phyloP scores from a whole-genome alignment of 2,329 filamentous ascomycete species.

The Scedosporium boydii region DNA sequence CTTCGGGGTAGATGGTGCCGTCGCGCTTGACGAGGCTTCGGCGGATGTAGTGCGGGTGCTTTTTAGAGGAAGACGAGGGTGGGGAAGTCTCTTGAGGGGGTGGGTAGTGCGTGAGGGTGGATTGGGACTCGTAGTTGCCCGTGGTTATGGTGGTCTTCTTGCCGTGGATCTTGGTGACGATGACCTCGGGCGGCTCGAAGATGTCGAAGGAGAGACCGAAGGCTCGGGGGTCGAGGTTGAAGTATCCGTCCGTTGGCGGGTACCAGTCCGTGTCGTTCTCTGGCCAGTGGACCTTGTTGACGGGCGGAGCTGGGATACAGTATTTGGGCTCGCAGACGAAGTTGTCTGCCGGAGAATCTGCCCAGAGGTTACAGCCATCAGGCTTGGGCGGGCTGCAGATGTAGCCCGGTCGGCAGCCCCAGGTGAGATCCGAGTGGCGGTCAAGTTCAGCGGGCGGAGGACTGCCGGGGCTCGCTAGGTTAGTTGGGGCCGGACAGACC shows the following conservation, averaged over 20 bases:
- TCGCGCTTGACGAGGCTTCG: slow-evolving; percentile 12
- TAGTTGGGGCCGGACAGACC: slow-evolving; percentile 16
- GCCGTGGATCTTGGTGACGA: slow-evolving; percentile 25
- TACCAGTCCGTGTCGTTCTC: slow-evolving; percentile 38
- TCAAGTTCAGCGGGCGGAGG: slow-evolving; percentile 17
- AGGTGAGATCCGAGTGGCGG: slow-evolving; percentile 33
- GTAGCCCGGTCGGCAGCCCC: slow-evolving; percentile 42
- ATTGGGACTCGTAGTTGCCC: slow-evolving; percentile 46
- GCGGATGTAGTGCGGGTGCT: neutral
- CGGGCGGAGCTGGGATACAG: slow-evolving; percentile 33
- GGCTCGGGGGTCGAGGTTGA: slow-evolving; percentile 49
- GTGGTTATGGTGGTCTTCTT: slow-evolving; percentile 36
- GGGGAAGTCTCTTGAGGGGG: slow-evolving; percentile 9
- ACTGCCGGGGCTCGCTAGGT: slow-evolving; percentile 12
- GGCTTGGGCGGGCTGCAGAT: slow-evolving; percentile 45
- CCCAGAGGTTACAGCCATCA: slow-evolving; percentile 40
- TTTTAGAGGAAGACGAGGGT: neutral
- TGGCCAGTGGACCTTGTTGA: slow-evolving; percentile 30
- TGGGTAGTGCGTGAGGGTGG: slow-evolving; percentile 30
- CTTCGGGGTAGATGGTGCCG: slow-evolving; percentile 26
- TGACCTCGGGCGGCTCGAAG: slow-evolving; percentile 37
- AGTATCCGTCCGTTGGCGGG: slow-evolving; percentile 44
- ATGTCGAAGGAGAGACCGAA: slow-evolving; percentile 58
- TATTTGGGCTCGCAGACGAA: slow-evolving; percentile 35
- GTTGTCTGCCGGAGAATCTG: slow-evolving; percentile 30